Percentiles rank a stretch among this genome's conserved stretches.
phyloP scores from a whole-genome alignment of 2,329 filamentous ascomycete species.

The Passalora sequoiae region DNA sequence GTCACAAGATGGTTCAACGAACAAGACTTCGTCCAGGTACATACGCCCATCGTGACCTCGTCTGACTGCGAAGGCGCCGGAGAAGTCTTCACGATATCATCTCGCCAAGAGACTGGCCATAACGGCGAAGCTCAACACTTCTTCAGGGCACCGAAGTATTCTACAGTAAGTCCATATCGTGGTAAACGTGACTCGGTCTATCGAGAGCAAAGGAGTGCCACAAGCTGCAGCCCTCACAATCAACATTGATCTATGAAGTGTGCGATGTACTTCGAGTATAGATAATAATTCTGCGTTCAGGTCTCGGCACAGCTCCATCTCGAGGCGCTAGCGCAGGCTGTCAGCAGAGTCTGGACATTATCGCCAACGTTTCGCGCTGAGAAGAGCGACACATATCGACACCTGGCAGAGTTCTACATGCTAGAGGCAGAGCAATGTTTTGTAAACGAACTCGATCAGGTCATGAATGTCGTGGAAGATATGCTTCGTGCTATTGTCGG shows the following conservation, averaged over 20 bases:
- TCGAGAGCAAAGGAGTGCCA: too few species aligned
- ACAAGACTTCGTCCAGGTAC: slow-evolving; percentile 71
- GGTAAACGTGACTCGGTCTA: too few species aligned
- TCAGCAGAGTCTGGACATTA: slow-evolving; percentile 88
- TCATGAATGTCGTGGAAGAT: slow-evolving; percentile 77
- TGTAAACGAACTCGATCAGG: slow-evolving; percentile 59
- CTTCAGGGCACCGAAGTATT: slow-evolving; percentile 83
- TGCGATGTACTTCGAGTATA: too few species aligned
- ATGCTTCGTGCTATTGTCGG: slow-evolving; percentile 61
- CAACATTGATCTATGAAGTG: too few species aligned
- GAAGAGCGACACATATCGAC: slow-evolving; percentile 84
- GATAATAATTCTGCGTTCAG: too few species aligned
- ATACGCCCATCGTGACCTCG: slow-evolving; percentile 90
- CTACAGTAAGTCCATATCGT: too few species aligned
- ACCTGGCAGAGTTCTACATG: slow-evolving; percentile 99
- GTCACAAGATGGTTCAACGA: slow-evolving; percentile 70
- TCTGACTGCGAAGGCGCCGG: slow-evolving; percentile 96
- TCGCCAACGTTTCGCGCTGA: slow-evolving; percentile 93
- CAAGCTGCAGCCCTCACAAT: too few species aligned
- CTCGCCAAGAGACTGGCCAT: slow-evolving; percentile 38
- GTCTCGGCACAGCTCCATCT: slow-evolving; percentile 93
- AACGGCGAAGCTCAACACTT: slow-evolving; percentile 48
- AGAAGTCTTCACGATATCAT: slow-evolving; percentile 73
- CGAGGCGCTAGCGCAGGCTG: slow-evolving; percentile 80
- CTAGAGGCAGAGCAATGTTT: slow-evolving; percentile 88